Percentiles rank a stretch among this genome's conserved stretches.
These are phyloP conservation scores for Neofusicoccum laricinum DNA, from an alignment of 2,329 filamentous ascomycete genomes.

Conservation along the genomic window DNA sequence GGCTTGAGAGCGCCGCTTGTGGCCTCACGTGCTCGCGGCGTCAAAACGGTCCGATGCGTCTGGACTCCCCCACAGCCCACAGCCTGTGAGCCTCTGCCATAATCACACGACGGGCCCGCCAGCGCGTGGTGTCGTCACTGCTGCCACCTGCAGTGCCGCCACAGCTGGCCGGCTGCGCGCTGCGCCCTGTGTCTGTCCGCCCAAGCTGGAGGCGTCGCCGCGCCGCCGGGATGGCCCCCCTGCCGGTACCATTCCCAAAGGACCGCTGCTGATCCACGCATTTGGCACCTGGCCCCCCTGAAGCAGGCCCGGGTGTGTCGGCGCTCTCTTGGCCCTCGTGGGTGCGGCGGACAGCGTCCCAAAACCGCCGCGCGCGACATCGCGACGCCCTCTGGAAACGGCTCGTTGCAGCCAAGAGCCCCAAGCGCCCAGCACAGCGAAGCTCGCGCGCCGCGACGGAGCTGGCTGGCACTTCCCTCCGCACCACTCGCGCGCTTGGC, in stretches of 20 bases:
- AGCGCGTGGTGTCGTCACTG: neutral
- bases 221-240: neutral
- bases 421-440: neutral
- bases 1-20: too few relatives aligned
- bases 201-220: neutral
- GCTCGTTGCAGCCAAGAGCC: neutral
- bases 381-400: neutral
- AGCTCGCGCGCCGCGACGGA: neutral
- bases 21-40: neutral
- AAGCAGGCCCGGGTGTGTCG: neutral
- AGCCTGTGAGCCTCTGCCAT: too few relatives aligned
- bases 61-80: neutral
- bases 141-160: neutral
- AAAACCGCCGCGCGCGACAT: neutral
- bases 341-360: conserved; percentile 4
- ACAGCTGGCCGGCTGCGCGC: neutral
- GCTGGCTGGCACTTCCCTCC: neutral
- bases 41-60: neutral
- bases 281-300: conserved; percentile 2
- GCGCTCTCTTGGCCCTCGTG: neutral
- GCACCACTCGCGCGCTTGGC: neutral
- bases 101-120: neutral
- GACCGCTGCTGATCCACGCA: neutral
- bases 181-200: neutral
- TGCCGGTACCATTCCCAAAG: neutral